Percentiles rank a stretch among this genome's conserved stretches.
These are phyloP conservation scores for Scutellaria barbata DNA, from an alignment of 257 asterid genomes.

Conservation along the genomic window DNA sequence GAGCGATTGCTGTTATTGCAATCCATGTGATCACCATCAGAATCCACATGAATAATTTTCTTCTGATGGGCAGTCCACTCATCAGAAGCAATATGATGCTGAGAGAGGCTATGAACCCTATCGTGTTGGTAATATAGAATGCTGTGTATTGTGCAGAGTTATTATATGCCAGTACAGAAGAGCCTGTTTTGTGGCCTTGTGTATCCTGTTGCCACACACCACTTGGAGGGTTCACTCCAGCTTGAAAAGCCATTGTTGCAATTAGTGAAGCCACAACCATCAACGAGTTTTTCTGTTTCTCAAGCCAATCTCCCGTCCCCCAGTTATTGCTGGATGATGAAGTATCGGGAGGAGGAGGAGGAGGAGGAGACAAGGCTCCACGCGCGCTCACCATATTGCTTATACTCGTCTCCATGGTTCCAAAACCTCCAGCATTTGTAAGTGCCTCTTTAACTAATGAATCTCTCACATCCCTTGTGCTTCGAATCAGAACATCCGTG, in stretches of 20 bases:
- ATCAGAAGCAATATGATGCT: slow-evolving; percentile 42
- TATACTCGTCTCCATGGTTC: not conserved
- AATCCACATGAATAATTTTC: slow-evolving; percentile 34
- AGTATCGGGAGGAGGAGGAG: too few relatives aligned
- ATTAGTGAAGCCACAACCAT: slow-evolving; percentile 47
- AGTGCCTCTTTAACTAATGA: slow-evolving; percentile 1
- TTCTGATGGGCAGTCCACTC: slow-evolving; percentile 39
- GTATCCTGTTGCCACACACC: slow-evolving; percentile 40
- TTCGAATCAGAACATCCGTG: too few relatives aligned
- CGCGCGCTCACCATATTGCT: not conserved
- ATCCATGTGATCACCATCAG: slow-evolving; percentile 46
- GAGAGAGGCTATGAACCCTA: slow-evolving; percentile 38
- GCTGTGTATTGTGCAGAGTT: not conserved
- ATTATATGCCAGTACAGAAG: slow-evolving; percentile 26
- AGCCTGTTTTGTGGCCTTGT: slow-evolving; percentile 26
- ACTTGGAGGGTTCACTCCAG: slow-evolving; percentile 40
- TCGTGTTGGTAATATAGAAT: slow-evolving; percentile 29
- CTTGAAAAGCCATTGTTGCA: slow-evolving; percentile 46
- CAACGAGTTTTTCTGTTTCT: slow-evolving; percentile 20
- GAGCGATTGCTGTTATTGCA: slow-evolving; percentile 34
- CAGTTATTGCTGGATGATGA: not conserved
- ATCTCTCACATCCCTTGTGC: slow-evolving; percentile 26
- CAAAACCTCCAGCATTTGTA: not conserved
- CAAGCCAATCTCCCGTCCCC: slow-evolving; percentile 23
- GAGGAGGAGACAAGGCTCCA: too few relatives aligned